Evolutionary conservation across 1,139 yeast genomes (phyloP), one percentile per base, ranked within the genome.

Genomic region (Yarrowia galli): DNA sequence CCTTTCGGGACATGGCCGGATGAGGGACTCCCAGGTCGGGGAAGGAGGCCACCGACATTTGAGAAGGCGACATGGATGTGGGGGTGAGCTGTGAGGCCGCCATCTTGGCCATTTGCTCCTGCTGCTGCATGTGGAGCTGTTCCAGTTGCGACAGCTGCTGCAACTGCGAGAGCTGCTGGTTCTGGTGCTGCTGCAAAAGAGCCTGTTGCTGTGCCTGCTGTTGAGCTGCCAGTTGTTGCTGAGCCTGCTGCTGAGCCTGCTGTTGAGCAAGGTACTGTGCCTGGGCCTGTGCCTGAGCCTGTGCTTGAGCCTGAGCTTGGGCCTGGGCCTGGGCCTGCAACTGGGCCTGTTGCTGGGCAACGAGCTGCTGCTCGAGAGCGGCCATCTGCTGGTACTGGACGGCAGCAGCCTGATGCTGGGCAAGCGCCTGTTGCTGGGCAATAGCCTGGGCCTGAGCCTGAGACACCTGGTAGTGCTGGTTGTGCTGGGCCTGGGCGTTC

Each of bases 51-150:
- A 58, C 51, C 12, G 64, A 58, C 49, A 58, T 32, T 32, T 43
- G 64, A 18, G 49, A 58, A 8, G 64, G 64, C 8, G 64, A 43
- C 64, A 58, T 43, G 46, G 63, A 40, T 3, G 48, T 56, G 20
- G 63, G 64, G 15, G 49, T 56, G 20, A 42, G 64, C 8, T 58
- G 64, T 18, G 51, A 42, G n/a, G 49, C 51, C 1, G 49, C 40
- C 49, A 43, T 43, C 64, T 43, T 23, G 40, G 64, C 49, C 64
- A 42, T 28, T 51, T 58, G 64, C 23, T 58, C 51, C 64, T 58
- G 64, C 42, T 48, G 64, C 46, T 58, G 64, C 64, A 58, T 58
- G 28, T 58, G 64, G 28, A 58, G 51, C 42, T 58, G 64, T 9
- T 58, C 64, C 16, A 58, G 45, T 38, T 58, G 64, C 6, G 64